phyloP scores from a whole-genome alignment of 2,329 filamentous ascomycete genomes.

The Ramichloridium luteum region DNA sequence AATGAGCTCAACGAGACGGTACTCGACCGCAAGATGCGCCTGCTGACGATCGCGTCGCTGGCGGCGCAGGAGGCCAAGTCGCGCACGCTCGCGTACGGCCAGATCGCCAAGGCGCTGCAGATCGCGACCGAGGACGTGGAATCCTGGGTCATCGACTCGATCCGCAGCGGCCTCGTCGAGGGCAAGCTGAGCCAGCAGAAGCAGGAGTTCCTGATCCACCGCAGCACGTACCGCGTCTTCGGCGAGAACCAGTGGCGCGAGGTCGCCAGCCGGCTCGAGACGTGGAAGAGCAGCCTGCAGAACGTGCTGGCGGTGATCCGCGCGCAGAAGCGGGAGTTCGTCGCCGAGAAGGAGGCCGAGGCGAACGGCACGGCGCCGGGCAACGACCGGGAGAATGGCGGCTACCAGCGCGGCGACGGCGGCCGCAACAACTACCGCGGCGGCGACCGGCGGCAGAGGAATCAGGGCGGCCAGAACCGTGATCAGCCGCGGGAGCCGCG shows the following conservation, averaged over 20 bases:
- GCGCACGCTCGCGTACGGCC: slow-evolving; percentile 77
- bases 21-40: slow-evolving; percentile 88
- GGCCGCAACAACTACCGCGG: neutral
- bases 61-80: slow-evolving; percentile 65
- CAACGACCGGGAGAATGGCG: neutral
- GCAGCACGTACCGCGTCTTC: slow-evolving; percentile 92
- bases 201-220: slow-evolving; percentile 87
- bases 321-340: slow-evolving; percentile 68
- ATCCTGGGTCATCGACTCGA: slow-evolving; percentile 98
- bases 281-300: slow-evolving; percentile 74
- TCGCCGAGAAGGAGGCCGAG: slow-evolving; percentile 66
- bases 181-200: slow-evolving; percentile 91
- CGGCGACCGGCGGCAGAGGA: neutral
- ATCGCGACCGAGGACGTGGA: slow-evolving; percentile 77
- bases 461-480: neutral
- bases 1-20: slow-evolving; percentile 57
- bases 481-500: slow-evolving; percentile 1
- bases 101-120: slow-evolving; percentile 74
- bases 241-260: slow-evolving; percentile 97
- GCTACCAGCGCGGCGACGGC: neutral
- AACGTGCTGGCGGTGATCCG: slow-evolving; percentile 68
- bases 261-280: slow-evolving; percentile 77
- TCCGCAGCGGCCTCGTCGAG: slow-evolving; percentile 88
- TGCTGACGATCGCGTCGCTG: slow-evolving; percentile 82
- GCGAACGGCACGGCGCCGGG: neutral